These are phyloP conservation scores for Penicillium flavigenum DNA, from an alignment of 495 filamentous ascomycete genomes.

Conservation along the genomic window DNA sequence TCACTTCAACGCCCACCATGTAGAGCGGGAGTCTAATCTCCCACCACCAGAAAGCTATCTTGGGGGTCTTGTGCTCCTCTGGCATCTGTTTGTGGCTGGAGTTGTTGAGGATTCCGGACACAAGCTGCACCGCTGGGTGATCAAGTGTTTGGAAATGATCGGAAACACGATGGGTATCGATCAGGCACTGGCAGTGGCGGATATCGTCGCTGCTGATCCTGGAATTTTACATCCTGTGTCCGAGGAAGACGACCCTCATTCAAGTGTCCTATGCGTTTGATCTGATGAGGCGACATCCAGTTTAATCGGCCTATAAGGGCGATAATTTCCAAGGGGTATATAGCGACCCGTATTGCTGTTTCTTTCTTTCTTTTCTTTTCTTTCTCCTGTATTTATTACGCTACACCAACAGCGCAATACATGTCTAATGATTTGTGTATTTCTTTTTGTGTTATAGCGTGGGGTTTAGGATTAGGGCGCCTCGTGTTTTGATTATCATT, in stretches of 20 bases:
- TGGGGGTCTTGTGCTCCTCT: conserved; percentile 48
- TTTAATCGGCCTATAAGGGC: not conserved
- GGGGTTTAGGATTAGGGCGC: not conserved
- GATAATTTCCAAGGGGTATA: not conserved
- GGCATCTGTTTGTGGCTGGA: conserved; percentile 48
- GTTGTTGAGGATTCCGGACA: conserved; percentile 34
- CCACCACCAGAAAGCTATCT: conserved; percentile 32
- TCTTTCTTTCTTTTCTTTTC: not conserved
- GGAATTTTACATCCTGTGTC: conserved; percentile 26
- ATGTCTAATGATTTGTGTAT: not conserved
- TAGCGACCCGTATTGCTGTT: not conserved
- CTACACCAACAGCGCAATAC: not conserved
- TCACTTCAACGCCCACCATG: conserved; percentile 31
- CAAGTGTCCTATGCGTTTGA: not conserved
- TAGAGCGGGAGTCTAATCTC: conserved; percentile 12
- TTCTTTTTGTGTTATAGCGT: conserved; percentile 1
- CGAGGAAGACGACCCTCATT: conserved; percentile 15
- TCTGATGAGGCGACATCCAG: conserved; percentile 3
- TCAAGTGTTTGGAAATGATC: conserved; percentile 41
- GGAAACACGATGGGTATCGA: conserved; percentile 48
- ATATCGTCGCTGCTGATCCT: conserved; percentile 35
- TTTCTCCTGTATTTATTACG: not conserved
- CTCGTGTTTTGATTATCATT: not conserved
- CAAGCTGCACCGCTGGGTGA: conserved; percentile 44
- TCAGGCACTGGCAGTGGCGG: conserved; percentile 47